These are phyloP conservation scores for Podila minutissima DNA, from an alignment of 192 early-diverging fungal genomes.

Conservation along the genomic window DNA sequence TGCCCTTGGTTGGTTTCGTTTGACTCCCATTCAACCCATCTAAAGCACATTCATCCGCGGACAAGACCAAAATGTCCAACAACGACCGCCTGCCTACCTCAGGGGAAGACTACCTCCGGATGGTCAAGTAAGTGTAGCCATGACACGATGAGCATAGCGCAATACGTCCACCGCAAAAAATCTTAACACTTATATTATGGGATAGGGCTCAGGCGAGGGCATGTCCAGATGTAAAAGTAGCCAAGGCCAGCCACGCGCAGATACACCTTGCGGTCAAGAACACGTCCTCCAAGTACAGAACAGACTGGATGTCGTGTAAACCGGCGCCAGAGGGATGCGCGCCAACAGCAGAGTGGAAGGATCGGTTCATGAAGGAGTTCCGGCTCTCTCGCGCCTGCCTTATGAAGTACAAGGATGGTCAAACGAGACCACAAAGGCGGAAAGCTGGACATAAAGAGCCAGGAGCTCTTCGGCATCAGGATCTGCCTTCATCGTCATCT, in stretches of 20 bases:
- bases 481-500: background rate
- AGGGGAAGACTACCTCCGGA: constrained; percentile 43
- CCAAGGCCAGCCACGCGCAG: constrained; percentile 2
- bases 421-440: background rate
- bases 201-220: constrained; percentile 35
- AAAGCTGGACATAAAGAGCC: background rate
- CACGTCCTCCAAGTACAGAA: constrained; percentile 33
- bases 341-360: constrained; percentile 35
- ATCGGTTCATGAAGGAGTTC: constrained; percentile 37
- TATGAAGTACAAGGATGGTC: constrained; percentile 7
- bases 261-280: constrained; percentile 36
- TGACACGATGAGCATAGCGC: too few species aligned
- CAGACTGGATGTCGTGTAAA: constrained; percentile 39
- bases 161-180: too few species aligned
- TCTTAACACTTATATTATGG: too few species aligned
- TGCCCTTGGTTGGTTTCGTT: background rate
- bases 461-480: background rate
- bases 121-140: constrained; percentile 19
- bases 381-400: background rate
- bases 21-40: background rate
- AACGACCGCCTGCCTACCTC: constrained; percentile 36
- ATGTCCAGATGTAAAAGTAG: constrained; percentile 34
- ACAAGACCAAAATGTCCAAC: background rate
- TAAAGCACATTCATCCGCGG: background rate
- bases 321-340: constrained; percentile 42